Conservation (phyloP, 1,284 basidiomycete genomes). For the Apiotrichum brassicae region DNA sequence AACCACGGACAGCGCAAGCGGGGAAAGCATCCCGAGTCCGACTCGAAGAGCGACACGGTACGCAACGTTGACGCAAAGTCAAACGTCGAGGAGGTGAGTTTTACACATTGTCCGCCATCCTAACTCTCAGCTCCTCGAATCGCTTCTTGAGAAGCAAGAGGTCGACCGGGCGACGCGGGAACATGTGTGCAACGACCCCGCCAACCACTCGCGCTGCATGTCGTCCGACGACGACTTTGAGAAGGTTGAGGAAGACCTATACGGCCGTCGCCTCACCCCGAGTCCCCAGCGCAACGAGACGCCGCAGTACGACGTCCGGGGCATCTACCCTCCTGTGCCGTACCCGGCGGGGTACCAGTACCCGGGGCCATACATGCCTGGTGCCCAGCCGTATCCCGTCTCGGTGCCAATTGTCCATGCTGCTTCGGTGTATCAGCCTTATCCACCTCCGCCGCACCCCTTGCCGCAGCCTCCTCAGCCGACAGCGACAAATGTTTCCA, state of each 20-base stretch:
- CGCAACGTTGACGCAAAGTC: background rate
- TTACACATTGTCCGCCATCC: rapidly evolving
- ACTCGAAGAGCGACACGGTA: background rate
- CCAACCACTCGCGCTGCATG: background rate
- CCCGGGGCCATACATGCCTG: background rate
- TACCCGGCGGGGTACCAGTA: background rate
- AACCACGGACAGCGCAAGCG: background rate
- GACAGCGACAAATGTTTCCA: too few relatives aligned
- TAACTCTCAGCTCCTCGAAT: background rate
- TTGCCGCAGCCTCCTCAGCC: too few relatives aligned
- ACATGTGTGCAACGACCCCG: constrained; percentile 1
- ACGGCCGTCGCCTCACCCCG: background rate
- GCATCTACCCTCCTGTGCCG: background rate
- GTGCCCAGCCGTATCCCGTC: too few relatives aligned
- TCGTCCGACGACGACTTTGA: background rate
- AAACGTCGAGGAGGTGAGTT: background rate
- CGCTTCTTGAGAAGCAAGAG: background rate
- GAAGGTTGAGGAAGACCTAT: background rate
- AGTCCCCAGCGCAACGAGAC: too few relatives aligned
- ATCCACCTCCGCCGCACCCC: background rate
- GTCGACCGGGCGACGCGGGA: background rate
- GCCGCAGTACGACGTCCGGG: too few relatives aligned
- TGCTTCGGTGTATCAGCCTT: too few relatives aligned
- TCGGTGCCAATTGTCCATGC: too few relatives aligned
- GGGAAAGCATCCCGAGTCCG: background rate